These are phyloP conservation scores for Rubus idaeus DNA, from an alignment of 306 rosid genomes.

Conservation along the genomic window DNA sequence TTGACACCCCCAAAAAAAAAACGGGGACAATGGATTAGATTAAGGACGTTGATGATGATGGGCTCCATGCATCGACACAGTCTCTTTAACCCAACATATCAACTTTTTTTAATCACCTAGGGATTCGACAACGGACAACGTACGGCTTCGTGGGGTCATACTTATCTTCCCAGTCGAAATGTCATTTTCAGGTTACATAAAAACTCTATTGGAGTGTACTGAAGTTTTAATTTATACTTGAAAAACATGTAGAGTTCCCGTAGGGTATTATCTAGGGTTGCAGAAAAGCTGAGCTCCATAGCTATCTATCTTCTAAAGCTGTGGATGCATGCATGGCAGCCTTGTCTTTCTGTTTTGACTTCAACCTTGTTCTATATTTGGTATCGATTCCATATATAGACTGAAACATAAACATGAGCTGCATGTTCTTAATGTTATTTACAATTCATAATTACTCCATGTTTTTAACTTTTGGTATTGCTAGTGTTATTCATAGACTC, in stretches of 20 bases:
- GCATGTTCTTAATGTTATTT: background rate
- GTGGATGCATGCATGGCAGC: background rate
- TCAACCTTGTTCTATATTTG: background rate
- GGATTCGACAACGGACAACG: slow-evolving; percentile 6
- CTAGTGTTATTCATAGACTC: background rate
- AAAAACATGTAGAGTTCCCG: background rate
- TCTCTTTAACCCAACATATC: slow-evolving; percentile 8
- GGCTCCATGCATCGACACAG: background rate
- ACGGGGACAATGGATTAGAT: too few species aligned
- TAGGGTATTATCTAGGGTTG: background rate
- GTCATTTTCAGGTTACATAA: background rate
- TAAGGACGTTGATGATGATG: too few species aligned
- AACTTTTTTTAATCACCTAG: slow-evolving; percentile 1
- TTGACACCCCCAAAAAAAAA: too few species aligned
- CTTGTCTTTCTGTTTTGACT: background rate
- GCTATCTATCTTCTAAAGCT: background rate
- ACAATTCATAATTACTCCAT: background rate
- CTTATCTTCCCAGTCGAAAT: background rate
- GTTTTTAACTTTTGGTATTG: background rate
- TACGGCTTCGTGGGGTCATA: background rate
- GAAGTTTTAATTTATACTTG: background rate
- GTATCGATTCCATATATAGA: background rate
- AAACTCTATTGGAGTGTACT: background rate
- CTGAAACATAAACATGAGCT: background rate
- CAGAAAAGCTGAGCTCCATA: background rate